A percentile compares a stretch with the other conserved stretches of the same genome.
Conservation (phyloP, 345 rosid species). For the Fremontodendron californicum region DNA sequence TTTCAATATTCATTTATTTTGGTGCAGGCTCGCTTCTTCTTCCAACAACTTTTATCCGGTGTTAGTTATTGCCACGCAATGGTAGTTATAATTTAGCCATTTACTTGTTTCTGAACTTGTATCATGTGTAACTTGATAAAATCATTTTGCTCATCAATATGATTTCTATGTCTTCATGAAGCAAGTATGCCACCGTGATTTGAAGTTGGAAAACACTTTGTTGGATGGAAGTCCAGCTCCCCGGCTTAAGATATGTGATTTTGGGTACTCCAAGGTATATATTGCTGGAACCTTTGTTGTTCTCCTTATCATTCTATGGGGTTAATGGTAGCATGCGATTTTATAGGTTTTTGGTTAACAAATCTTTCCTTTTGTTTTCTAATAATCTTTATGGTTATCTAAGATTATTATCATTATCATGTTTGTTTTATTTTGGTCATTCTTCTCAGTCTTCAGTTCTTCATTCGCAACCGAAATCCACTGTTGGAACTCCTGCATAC, state of each 20-base stretch:
- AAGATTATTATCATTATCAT: background rate
- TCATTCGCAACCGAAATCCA: constrained; percentile 94
- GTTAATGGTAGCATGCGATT: background rate
- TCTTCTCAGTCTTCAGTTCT: constrained; percentile 76
- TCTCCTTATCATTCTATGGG: background rate
- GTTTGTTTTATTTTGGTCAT: background rate
- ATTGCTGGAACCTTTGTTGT: background rate
- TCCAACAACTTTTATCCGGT: constrained; percentile 93
- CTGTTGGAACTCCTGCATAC: constrained; percentile 97
- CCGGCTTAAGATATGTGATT: constrained; percentile 87
- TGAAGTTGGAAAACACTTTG: constrained; percentile 83
- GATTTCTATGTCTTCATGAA: constrained; percentile 31
- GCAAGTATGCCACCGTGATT: constrained; percentile 96
- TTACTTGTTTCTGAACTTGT: background rate
- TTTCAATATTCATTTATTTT: background rate
- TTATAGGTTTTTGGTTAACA: background rate
- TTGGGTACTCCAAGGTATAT: constrained; percentile 93
- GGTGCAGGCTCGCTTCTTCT: constrained; percentile 88
- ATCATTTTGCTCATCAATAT: constrained; percentile 10
- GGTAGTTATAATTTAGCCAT: constrained; percentile 38
- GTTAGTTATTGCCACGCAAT: constrained; percentile 94
- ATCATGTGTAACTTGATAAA: background rate
- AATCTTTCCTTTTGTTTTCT: background rate
- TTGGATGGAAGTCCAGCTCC: constrained; percentile 96
- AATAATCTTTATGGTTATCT: background rate